phyloP scores from a whole-genome alignment of 2,329 filamentous ascomycete species.

The Cordyceps javanica region DNA sequence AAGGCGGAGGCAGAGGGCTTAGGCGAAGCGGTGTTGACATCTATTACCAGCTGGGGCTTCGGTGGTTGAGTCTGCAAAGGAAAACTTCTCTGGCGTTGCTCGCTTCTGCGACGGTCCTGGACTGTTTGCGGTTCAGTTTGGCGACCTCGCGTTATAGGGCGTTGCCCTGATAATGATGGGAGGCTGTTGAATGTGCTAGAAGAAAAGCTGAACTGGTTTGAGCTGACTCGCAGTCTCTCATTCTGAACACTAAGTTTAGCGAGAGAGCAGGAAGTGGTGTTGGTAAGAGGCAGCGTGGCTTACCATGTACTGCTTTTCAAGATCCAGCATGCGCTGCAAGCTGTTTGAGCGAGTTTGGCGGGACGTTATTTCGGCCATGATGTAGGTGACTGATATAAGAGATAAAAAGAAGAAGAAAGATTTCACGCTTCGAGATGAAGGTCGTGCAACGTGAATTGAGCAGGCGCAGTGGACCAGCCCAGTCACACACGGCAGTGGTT shows the following conservation, averaged over 20 bases:
- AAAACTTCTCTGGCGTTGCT: constrained; percentile 6
- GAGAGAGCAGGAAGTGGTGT: not conserved
- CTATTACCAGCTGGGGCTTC: constrained; percentile 7
- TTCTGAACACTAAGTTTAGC: not conserved
- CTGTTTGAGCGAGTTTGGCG: constrained; percentile 34
- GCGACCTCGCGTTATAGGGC: not conserved
- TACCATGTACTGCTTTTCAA: constrained; percentile 55
- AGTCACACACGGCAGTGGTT: not conserved
- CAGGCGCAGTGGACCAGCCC: constrained; percentile 1
- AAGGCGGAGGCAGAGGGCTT: not conserved
- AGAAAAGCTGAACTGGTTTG: not conserved
- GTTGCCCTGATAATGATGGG: not conserved
- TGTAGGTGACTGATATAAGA: not conserved
- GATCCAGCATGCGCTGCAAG: constrained; percentile 53
- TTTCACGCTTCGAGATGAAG: not conserved
- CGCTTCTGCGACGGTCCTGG: constrained; percentile 5
- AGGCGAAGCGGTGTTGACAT: constrained; percentile 1
- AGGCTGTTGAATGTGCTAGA: not conserved
- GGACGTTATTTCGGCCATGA: constrained; percentile 5
- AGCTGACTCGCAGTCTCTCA: constrained; percentile 8
- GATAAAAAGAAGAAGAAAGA: not conserved
- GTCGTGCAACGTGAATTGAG: constrained; percentile 7
- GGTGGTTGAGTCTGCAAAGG: constrained; percentile 5
- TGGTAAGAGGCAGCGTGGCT: constrained; percentile 18
- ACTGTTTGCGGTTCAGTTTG: not conserved